phyloP scores from a whole-genome alignment of 495 filamentous ascomycete species.

The Penicillium paxilli region DNA sequence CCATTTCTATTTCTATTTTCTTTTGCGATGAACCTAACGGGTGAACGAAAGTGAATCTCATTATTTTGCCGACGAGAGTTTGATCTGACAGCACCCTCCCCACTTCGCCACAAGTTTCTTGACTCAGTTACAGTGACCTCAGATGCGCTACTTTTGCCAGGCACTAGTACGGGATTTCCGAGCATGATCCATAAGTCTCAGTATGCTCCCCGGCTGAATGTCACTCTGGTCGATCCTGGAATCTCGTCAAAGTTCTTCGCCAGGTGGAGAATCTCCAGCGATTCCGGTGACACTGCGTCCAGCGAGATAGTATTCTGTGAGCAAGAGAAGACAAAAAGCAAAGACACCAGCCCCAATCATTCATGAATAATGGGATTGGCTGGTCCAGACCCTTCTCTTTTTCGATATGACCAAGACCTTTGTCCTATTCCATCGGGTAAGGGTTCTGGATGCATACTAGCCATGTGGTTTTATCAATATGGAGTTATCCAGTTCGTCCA shows the following conservation, averaged over 20 bases:
- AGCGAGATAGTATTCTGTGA: too few species aligned
- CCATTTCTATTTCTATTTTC: too few species aligned
- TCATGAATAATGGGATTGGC: too few species aligned
- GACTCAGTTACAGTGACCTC: too few species aligned
- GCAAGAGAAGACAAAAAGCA: too few species aligned
- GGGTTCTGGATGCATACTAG: background rate
- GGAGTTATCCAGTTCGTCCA: background rate
- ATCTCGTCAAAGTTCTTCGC: background rate
- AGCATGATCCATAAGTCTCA: background rate
- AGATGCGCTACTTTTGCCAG: background rate
- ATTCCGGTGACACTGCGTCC: background rate
- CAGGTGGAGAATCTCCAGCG: background rate
- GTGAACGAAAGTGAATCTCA: background rate
- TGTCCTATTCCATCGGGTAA: background rate
- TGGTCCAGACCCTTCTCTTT: background rate
- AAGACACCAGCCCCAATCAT: too few species aligned
- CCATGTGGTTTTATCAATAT: background rate
- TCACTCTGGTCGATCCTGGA: background rate
- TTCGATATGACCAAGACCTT: background rate
- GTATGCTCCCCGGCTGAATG: background rate
- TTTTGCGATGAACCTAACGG: background rate
- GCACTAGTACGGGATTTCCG: background rate
- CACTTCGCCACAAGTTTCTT: background rate
- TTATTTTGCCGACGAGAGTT: slow-evolving; percentile 4
- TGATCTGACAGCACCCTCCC: slow-evolving; percentile 5